Conservation (phyloP, 345 rosid species). For the Syzygium grande region DNA sequence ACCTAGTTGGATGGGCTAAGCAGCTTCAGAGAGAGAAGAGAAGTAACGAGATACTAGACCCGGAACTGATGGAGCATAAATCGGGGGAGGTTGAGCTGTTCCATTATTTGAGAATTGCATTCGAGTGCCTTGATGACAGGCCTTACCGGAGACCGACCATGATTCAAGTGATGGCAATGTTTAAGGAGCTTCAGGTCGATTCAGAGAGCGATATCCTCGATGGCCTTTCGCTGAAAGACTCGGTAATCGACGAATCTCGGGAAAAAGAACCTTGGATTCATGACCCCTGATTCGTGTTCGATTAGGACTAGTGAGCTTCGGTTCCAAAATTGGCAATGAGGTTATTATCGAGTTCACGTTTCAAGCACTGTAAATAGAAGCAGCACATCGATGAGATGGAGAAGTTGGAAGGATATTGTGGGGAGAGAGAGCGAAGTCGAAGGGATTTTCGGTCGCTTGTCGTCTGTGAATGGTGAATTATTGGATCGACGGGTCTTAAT, state of each 20-base stretch:
- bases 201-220: conserved; percentile 69
- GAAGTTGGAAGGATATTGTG: not conserved
- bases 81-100: conserved; percentile 56
- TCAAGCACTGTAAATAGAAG: not conserved
- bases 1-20: conserved; percentile 96
- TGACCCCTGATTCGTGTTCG: not conserved
- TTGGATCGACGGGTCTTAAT: not conserved
- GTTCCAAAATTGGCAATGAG: not conserved
- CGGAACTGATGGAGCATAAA: conserved; percentile 32
- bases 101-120: conserved; percentile 70
- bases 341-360: not conserved
- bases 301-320: not conserved
- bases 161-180: conserved; percentile 97
- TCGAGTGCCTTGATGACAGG: conserved; percentile 89
- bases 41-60: conserved; percentile 55
- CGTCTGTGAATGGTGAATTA: not conserved
- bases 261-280: conserved; percentile 38
- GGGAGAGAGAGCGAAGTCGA: not conserved
- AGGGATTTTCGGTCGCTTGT: not conserved
- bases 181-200: conserved; percentile 85
- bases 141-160: conserved; percentile 81
- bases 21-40: conserved; percentile 71
- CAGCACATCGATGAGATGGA: not conserved
- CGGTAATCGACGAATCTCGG: conserved; percentile 46
- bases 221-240: conserved; percentile 62